phyloP scores from a whole-genome alignment of 2,329 filamentous ascomycete species.

The Zasmidium angulare region DNA sequence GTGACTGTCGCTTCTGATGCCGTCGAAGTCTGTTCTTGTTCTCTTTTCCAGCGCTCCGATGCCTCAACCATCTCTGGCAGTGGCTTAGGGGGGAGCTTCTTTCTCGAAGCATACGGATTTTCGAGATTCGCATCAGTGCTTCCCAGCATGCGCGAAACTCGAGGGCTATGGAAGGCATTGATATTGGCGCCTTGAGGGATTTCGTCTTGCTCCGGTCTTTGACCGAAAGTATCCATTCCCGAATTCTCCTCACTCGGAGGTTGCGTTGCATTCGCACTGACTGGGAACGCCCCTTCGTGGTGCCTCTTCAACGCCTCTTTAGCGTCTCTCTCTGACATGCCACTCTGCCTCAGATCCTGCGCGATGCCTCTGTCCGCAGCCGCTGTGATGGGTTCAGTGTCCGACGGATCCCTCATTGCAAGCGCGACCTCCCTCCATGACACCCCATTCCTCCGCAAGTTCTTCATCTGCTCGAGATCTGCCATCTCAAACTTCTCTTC shows the following conservation, averaged over 20 bases:
- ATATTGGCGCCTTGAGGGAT: slow-evolving; percentile 59
- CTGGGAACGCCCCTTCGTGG: slow-evolving; percentile 44
- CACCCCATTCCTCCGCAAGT: slow-evolving; percentile 2
- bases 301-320: not conserved
- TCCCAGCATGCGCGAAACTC: slow-evolving; percentile 57
- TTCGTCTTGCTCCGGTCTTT: slow-evolving; percentile 44
- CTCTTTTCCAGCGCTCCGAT: slow-evolving; percentile 24
- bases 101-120: slow-evolving; percentile 32
- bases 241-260: slow-evolving; percentile 22
- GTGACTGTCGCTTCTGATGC: not conserved
- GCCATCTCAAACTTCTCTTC: not conserved
- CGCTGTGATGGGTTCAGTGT: not conserved
- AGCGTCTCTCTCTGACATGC: not conserved
- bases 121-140: slow-evolving; percentile 34
- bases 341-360: not conserved
- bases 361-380: not conserved
- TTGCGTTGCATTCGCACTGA: slow-evolving; percentile 48
- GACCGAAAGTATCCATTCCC: slow-evolving; percentile 59
- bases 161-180: slow-evolving; percentile 62
- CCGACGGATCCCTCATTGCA: not conserved
- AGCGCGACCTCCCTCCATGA: slow-evolving; percentile 1
- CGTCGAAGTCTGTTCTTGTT: slow-evolving; percentile 1
- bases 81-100: slow-evolving; percentile 32
- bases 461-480: not conserved
- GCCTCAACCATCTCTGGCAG: slow-evolving; percentile 36